Conservation (phyloP, 176 grass and related monocot species). For the Lolium rigidum region DNA sequence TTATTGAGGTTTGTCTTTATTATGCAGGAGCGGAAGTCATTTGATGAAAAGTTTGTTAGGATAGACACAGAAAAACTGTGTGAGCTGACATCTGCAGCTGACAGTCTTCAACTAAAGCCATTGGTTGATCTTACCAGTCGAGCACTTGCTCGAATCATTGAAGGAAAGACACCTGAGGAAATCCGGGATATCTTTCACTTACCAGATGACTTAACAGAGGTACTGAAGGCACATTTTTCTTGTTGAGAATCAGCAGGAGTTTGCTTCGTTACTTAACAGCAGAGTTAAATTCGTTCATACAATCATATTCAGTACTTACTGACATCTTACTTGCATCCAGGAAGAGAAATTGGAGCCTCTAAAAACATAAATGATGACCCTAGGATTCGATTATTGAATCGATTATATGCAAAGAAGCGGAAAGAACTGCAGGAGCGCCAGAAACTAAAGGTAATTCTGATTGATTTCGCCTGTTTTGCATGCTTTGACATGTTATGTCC, state of each 20-base stretch:
- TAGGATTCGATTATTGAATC: slow-evolving; percentile 93
- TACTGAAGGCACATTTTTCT: slow-evolving; percentile 5
- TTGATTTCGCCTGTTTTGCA: neutral
- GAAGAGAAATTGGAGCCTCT: slow-evolving; percentile 99
- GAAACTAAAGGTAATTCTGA: slow-evolving; percentile 73
- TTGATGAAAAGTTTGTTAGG: slow-evolving; percentile 97
- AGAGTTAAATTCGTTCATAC: neutral
- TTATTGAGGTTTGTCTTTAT: slow-evolving; percentile 36
- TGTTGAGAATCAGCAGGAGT: neutral
- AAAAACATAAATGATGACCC: slow-evolving; percentile 99
- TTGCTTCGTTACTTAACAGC: neutral
- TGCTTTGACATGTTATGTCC: neutral
- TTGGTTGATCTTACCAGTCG: slow-evolving; percentile 98
- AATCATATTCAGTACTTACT: slow-evolving; percentile 37
- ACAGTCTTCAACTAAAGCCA: slow-evolving; percentile 93
- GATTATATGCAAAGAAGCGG: slow-evolving; percentile 97
- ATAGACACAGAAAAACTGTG: slow-evolving; percentile 94
- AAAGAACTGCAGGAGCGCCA: slow-evolving; percentile 97
- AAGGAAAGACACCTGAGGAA: slow-evolving; percentile 99
- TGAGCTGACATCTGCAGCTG: slow-evolving; percentile 97
- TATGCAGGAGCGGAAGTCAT: slow-evolving; percentile 80
- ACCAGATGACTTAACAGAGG: slow-evolving; percentile 98
- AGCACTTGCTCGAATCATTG: slow-evolving; percentile 97
- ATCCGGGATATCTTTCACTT: slow-evolving; percentile 99
- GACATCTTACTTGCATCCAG: slow-evolving; percentile 56